Percentiles rank a stretch among this genome's conserved stretches.
Evolutionary conservation across 805 yeast species (phyloP).

Genomic region (Nakazawaea sp.): DNA sequence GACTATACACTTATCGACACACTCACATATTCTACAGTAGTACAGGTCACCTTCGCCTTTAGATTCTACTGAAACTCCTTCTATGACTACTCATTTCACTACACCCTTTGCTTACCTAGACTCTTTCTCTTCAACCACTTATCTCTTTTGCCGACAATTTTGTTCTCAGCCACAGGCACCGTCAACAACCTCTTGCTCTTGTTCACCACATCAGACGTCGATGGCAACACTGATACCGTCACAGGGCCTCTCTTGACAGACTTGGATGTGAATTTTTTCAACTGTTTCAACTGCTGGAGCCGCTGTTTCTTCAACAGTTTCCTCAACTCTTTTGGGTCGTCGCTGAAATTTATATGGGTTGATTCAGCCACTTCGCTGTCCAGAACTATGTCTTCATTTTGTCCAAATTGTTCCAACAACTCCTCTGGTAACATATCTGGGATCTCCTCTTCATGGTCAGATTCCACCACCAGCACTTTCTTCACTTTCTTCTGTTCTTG

Average conservation of each 20-base stretch:
- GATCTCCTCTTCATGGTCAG: constrained; percentile 16
- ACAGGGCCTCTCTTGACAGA: constrained; percentile 33
- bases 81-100: background rate
- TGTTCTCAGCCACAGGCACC: constrained; percentile 18
- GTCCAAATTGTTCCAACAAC: constrained; percentile 25
- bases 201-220: constrained; percentile 12
- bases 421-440: constrained; percentile 33
- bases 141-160: constrained; percentile 10
- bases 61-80: too few relatives aligned
- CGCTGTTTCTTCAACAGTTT: constrained; percentile 14
- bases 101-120: constrained; percentile 6
- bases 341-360: constrained; percentile 5
- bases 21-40: too few relatives aligned
- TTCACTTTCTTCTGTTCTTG: constrained; percentile 26
- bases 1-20: too few relatives aligned
- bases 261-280: constrained; percentile 23
- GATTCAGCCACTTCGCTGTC: background rate
- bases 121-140: constrained; percentile 14
- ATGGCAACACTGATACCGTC: constrained; percentile 26
- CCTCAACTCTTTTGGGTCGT: constrained; percentile 11
- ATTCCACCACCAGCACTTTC: constrained; percentile 15
- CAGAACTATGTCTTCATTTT: background rate
- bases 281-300: constrained; percentile 23
- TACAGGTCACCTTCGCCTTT: too few relatives aligned
- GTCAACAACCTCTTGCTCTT: constrained; percentile 6